These are phyloP conservation scores for Zarea fungicola DNA, from an alignment of 2,329 filamentous ascomycete species.

Conservation along the genomic window DNA sequence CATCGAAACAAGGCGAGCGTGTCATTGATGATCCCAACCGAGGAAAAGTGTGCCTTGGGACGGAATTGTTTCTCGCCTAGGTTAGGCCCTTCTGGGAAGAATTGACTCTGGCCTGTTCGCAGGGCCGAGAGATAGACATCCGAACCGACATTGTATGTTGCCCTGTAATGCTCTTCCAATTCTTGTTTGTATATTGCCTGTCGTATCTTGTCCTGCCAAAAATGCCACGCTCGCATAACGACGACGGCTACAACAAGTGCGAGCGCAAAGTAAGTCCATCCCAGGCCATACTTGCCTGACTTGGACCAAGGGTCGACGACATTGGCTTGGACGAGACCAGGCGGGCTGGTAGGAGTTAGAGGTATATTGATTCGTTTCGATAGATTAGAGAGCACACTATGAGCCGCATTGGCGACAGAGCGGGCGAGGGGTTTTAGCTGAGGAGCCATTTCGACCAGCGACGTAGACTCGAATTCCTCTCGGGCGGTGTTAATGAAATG, in stretches of 20 bases:
- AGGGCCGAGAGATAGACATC: slow-evolving; percentile 41
- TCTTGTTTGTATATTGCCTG: slow-evolving; percentile 85
- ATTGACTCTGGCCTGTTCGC: slow-evolving; percentile 55
- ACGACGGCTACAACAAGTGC: slow-evolving; percentile 63
- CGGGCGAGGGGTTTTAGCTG: neutral
- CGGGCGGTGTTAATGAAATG: neutral
- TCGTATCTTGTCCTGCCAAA: slow-evolving; percentile 89
- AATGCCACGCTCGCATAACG: slow-evolving; percentile 73
- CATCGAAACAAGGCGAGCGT: slow-evolving; percentile 77
- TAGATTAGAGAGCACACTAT: slow-evolving; percentile 31
- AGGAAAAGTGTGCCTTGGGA: slow-evolving; percentile 69
- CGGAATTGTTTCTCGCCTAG: slow-evolving; percentile 52
- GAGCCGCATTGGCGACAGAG: neutral
- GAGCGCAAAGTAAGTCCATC: slow-evolving; percentile 84
- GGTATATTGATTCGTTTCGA: slow-evolving; percentile 56
- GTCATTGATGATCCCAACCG: slow-evolving; percentile 70
- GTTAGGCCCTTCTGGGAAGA: slow-evolving; percentile 64
- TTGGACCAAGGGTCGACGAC: slow-evolving; percentile 73
- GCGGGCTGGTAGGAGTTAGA: slow-evolving; percentile 53
- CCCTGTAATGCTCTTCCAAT: slow-evolving; percentile 59
- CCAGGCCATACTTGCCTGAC: slow-evolving; percentile 79
- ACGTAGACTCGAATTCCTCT: neutral
- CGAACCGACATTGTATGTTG: slow-evolving; percentile 46
- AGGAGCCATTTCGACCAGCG: slow-evolving; percentile 9
- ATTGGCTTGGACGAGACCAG: slow-evolving; percentile 57